phyloP scores from a whole-genome alignment of 2,329 filamentous ascomycete genomes.

The Zymoseptoria tritici region DNA sequence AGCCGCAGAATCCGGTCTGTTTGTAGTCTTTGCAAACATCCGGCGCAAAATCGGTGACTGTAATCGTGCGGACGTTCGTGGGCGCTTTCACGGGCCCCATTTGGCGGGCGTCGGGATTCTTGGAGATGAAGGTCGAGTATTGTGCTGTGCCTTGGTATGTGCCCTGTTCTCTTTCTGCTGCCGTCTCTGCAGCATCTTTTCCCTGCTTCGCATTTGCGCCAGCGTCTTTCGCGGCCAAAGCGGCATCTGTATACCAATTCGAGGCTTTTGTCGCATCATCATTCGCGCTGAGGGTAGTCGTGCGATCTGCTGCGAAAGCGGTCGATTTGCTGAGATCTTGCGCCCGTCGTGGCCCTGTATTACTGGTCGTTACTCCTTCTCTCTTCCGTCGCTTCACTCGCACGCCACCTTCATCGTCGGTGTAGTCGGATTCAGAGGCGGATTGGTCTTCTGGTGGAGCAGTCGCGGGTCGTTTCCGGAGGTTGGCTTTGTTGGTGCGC shows the following conservation, averaged over 20 bases:
- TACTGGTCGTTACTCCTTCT: slow-evolving; percentile 57
- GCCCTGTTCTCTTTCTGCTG: slow-evolving; percentile 41
- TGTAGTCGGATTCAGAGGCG: slow-evolving; percentile 56
- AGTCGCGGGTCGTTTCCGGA: slow-evolving; percentile 73
- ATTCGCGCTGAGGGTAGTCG: slow-evolving; percentile 53
- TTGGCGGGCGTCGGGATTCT: slow-evolving; percentile 64
- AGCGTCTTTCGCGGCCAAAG: slow-evolving; percentile 27
- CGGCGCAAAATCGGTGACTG: slow-evolving; percentile 80
- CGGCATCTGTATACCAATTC: slow-evolving; percentile 79
- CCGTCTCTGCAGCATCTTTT: slow-evolving; percentile 42
- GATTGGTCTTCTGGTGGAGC: slow-evolving; percentile 56
- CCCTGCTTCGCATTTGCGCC: slow-evolving; percentile 21
- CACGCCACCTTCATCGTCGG: slow-evolving; percentile 62
- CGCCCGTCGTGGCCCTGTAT: slow-evolving; percentile 46
- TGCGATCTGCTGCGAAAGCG: slow-evolving; percentile 52
- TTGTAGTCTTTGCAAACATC: slow-evolving; percentile 96
- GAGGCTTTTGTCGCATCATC: slow-evolving; percentile 86
- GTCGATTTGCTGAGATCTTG: slow-evolving; percentile 29
- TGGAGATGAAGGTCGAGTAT: slow-evolving; percentile 67
- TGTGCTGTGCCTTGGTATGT: slow-evolving; percentile 71
- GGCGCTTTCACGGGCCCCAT: slow-evolving; percentile 84
- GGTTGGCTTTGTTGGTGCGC: slow-evolving; percentile 64
- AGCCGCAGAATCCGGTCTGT: slow-evolving; percentile 65
- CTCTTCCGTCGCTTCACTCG: slow-evolving; percentile 73
- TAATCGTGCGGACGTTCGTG: slow-evolving; percentile 84